A percentile compares a stretch with the other conserved stretches of the same genome.
Conservation (phyloP, 352 stramenopile genomes). For the Pythium sukuiense region DNA sequence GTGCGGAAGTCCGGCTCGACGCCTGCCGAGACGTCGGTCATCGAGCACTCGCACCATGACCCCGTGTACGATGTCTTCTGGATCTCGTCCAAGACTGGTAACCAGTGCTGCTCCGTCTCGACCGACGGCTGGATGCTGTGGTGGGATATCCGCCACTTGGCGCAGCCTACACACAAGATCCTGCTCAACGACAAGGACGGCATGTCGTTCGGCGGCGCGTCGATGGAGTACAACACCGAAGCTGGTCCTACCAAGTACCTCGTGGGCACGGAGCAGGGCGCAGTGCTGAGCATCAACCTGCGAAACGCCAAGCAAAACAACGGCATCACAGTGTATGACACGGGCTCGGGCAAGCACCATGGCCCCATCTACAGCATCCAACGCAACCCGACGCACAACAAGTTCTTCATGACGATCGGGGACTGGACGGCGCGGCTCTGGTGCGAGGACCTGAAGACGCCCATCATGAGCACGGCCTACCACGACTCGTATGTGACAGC, state of each 20-base stretch:
- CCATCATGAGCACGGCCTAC: conserved; percentile 98
- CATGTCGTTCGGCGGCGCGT: conserved; percentile 91
- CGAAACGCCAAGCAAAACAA: conserved; percentile 97
- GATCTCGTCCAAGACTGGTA: conserved; percentile 95
- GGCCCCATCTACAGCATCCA: conserved; percentile 95
- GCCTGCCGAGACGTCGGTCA: conserved; percentile 91
- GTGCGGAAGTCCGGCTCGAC: conserved; percentile 89
- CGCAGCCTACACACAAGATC: conserved; percentile 81
- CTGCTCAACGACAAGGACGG: conserved; percentile 78
- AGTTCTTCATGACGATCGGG: conserved; percentile 97
- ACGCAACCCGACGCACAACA: conserved; percentile 96
- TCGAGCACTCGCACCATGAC: conserved; percentile 97
- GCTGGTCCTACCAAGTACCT: conserved; percentile 96
- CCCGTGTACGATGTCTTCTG: conserved; percentile 96
- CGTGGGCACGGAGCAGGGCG: conserved; percentile 96
- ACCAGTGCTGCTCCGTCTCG: conserved; percentile 95
- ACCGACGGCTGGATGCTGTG: conserved; percentile 94
- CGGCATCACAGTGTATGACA: conserved; percentile 96
- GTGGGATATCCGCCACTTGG: conserved; percentile 89
- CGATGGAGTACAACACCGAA: conserved; percentile 97
- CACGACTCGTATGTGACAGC: conserved; percentile 95
- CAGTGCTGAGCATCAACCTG: conserved; percentile 94
- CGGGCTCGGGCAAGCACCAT: conserved; percentile 93
- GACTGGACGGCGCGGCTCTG: conserved; percentile 97
- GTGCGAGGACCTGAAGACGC: conserved; percentile 96